phyloP scores from a whole-genome alignment of 805 yeast genomes.

The Candida gorgasii region DNA sequence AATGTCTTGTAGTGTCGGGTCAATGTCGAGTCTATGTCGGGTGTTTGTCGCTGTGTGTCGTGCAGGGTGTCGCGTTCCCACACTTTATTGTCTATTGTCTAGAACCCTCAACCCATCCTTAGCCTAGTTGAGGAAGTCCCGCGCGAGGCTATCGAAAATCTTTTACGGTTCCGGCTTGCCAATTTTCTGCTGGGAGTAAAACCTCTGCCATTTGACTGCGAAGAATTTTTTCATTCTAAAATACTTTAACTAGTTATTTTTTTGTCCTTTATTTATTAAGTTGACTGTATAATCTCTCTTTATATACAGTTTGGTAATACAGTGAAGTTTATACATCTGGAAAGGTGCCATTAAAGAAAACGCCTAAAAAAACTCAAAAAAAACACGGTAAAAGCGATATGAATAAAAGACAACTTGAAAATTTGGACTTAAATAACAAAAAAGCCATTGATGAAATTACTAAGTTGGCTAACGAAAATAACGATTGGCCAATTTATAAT shows the following conservation, averaged over 20 bases:
- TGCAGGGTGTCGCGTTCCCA: too few species aligned
- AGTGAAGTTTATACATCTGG: neutral
- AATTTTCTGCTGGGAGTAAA: neutral
- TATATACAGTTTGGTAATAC: neutral
- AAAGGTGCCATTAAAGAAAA: too few species aligned
- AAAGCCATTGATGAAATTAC: constrained; percentile 18
- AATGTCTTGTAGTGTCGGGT: too few species aligned
- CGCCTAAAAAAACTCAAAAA: too few species aligned
- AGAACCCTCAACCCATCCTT: neutral
- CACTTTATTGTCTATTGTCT: neutral
- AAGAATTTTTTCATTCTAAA: constrained; percentile 4
- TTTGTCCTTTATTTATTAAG: neutral
- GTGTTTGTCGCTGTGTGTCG: too few species aligned
- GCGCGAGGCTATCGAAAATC: neutral
- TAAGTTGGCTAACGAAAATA: constrained; percentile 21
- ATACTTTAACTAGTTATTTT: constrained; percentile 5
- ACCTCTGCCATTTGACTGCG: constrained; percentile 5
- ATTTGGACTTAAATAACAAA: constrained; percentile 9
- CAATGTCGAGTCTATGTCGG: too few species aligned
- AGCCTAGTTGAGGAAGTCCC: constrained; percentile 1
- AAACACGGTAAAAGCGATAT: neutral
- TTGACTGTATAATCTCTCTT: constrained; percentile 3
- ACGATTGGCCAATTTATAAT: constrained; percentile 56
- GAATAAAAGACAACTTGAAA: constrained; percentile 17
- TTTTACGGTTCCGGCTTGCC: constrained; percentile 4